Percentiles rank a stretch among this genome's conserved stretches.
Conservation (phyloP, 2,329 filamentous ascomycete genomes). For the Teratosphaeria epicoccoides region DNA sequence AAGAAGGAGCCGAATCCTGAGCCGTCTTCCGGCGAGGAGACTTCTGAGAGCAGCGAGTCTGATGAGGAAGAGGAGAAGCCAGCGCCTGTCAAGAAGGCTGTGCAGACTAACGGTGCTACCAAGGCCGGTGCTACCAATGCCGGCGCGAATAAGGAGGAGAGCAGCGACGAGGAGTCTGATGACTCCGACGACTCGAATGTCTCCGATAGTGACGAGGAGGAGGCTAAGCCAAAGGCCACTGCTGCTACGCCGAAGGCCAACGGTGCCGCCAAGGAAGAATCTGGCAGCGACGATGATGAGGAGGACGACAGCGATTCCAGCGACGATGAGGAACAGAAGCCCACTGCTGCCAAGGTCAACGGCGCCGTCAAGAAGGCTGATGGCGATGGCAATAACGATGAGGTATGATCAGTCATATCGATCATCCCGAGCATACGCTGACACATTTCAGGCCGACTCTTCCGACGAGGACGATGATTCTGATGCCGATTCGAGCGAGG, state of each 20-base stretch:
- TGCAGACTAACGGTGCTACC: conserved; percentile 20
- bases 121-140: conserved; percentile 9
- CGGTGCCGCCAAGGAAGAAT: conserved; percentile 12
- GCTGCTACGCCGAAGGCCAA: conserved; percentile 20
- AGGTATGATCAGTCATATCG: not conserved
- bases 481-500: conserved; percentile 19
- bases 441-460: not conserved
- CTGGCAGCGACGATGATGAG: not conserved
- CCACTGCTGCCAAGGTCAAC: conserved; percentile 2
- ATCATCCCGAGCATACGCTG: not conserved
- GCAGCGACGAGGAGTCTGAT: conserved; percentile 16
- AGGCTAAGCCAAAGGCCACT: conserved; percentile 22
- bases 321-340: conserved; percentile 5
- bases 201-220: conserved; percentile 19
- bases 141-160: conserved; percentile 7
- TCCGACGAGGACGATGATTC: conserved; percentile 11
- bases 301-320: conserved; percentile 18
- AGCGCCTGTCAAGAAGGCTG: conserved; percentile 7
- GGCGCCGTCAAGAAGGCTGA: conserved; percentile 1
- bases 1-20: conserved; percentile 39
- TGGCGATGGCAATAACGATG: not conserved
- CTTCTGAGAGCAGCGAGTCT: not conserved
- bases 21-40: conserved; percentile 28
- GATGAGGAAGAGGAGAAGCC: not conserved
- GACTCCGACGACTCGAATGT: conserved; percentile 14